Evolutionary conservation across 768 basidiomycete genomes (phyloP), one percentile per base, ranked within the genome.

Genomic region (Suillus cothurnatus): DNA sequence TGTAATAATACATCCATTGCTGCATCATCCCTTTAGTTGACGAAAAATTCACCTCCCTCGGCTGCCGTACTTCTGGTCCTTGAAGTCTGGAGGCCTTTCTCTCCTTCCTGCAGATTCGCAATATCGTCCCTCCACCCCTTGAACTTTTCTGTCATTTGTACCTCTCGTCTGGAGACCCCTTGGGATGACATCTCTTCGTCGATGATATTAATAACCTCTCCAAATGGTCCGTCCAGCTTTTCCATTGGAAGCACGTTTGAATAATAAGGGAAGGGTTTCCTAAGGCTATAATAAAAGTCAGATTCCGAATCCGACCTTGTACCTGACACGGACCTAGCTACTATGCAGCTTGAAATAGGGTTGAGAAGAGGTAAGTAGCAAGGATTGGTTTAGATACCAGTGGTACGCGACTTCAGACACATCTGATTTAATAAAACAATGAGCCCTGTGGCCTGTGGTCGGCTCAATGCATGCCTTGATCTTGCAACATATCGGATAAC

Each of bases 261-360:
- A 81, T 6, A 84, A 75, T n/a, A n/a, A n/a, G n/a, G 67, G 78
- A 84, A 1, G 84, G 81, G 66, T 85, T 87, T 23, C 82, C 82
- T 14, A 32, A 6, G 31, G 9, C 6, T 34, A 82, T 74, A 52
- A 75, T 75, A 31, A 14, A 71, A 65, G 60, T 64, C n/a, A 12
- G 75, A 63, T 69, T 71, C 55, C 62, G 28, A 62, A 45, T 63
- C 39, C 9, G 64, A 67, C 7, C 72, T 73, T 2, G 72, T 72
- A 31, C 69, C 68, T 43, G 72, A 69, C 3, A 73, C 65, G 7
- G 66, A 67, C 12, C 66, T 71, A 11, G 55, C 17, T 8, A 72
- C n/a, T n/a, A 71, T 19, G 72, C 70, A 57, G 74, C 75, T 72
- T 66, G 61, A 7, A 61, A 55, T 28, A 57, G 19, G 61, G 32